phyloP scores from a whole-genome alignment of 2,329 filamentous ascomycete species.

The Ophiostoma ips region DNA sequence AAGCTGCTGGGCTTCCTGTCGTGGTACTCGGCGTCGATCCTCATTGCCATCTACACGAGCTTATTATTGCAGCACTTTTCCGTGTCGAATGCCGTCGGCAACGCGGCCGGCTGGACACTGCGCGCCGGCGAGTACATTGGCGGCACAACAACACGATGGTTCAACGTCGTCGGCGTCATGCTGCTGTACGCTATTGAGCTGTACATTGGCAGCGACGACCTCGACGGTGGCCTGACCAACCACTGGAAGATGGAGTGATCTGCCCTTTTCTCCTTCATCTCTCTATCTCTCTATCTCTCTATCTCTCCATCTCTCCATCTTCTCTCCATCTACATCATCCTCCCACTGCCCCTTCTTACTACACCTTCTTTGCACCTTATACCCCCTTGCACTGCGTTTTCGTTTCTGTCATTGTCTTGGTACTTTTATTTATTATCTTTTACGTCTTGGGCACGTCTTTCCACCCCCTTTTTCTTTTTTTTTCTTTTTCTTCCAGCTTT shows the following conservation, averaged over 20 bases:
- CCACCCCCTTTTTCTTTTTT: not conserved
- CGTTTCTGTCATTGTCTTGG: not conserved
- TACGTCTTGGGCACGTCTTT: not conserved
- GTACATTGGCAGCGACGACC: conserved; percentile 70
- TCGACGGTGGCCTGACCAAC: conserved; percentile 54
- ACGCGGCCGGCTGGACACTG: conserved; percentile 58
- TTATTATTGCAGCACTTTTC: conserved; percentile 91
- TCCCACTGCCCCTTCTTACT: not conserved
- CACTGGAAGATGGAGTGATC: conserved; percentile 77
- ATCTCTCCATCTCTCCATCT: no score
- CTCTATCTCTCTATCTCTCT: no score
- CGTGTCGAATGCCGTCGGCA: conserved; percentile 47
- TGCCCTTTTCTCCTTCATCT: no score
- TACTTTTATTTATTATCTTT: not conserved
- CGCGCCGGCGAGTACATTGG: conserved; percentile 62
- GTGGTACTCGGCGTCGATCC: conserved; percentile 88
- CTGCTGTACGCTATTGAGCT: conserved; percentile 79
- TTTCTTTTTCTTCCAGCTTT: not conserved
- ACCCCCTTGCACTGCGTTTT: conserved; percentile 4
- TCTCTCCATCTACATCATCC: no score
- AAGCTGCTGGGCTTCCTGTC: conserved; percentile 70
- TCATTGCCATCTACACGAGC: conserved; percentile 94
- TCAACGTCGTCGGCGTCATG: conserved; percentile 84
- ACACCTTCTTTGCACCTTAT: conserved; percentile 4
- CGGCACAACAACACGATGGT: conserved; percentile 84